These are phyloP conservation scores for Arabidopsis lyrata DNA, from an alignment of 441 rosid species.

Conservation along the genomic window DNA sequence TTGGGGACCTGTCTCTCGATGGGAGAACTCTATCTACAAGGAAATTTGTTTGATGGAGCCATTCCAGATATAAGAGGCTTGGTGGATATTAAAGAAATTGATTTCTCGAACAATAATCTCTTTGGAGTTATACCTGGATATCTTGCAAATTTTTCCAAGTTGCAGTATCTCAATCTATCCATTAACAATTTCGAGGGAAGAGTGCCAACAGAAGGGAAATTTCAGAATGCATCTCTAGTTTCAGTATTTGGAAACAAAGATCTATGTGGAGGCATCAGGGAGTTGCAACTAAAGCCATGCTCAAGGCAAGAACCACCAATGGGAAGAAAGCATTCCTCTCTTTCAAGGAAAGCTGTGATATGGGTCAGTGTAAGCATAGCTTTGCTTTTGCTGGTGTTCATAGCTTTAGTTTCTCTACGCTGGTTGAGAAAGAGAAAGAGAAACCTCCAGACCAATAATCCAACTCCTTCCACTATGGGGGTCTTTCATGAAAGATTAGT, in stretches of 20 bases:
- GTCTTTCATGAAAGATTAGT: slow-evolving; percentile 4
- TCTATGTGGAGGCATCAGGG: background rate
- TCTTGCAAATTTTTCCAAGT: slow-evolving; percentile 5
- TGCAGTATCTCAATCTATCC: slow-evolving; percentile 21
- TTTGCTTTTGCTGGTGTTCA: background rate
- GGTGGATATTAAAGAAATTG: too few species aligned
- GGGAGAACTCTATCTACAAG: too few species aligned
- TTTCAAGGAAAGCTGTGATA: background rate
- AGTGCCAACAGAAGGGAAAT: background rate
- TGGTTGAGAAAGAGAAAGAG: slow-evolving; percentile 16
- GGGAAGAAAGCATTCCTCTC: background rate
- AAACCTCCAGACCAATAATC: background rate
- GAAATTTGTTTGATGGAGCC: too few species aligned
- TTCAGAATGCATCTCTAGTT: background rate
- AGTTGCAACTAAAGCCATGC: background rate
- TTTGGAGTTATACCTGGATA: slow-evolving; percentile 7
- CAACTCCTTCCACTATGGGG: background rate
- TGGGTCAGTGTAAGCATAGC: background rate
- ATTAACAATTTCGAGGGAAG: slow-evolving; percentile 13
- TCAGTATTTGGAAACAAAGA: background rate
- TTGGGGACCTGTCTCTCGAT: too few species aligned
- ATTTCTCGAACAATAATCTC: too few species aligned
- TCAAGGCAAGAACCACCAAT: background rate
- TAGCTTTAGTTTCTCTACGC: background rate
- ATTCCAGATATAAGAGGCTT: too few species aligned